These are phyloP conservation scores for Alternaria hordeiaustralica DNA, from an alignment of 2,329 filamentous ascomycete genomes.

Conservation along the genomic window DNA sequence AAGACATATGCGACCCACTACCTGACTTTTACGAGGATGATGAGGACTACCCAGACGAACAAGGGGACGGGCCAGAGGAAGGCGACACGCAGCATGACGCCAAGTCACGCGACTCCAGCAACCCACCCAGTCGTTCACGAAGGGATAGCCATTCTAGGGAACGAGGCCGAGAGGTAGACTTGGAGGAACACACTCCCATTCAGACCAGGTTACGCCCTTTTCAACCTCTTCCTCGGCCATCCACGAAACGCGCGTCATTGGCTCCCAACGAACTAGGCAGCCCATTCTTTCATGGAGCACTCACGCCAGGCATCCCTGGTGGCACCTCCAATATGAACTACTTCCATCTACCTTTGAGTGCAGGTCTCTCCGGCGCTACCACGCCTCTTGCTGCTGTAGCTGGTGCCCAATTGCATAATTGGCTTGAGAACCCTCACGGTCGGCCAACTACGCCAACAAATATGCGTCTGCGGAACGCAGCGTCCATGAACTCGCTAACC, in stretches of 20 bases:
- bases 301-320: constrained; percentile 68
- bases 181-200: constrained; percentile 21
- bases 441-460: constrained; percentile 44
- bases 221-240: constrained; percentile 34
- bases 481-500: constrained; percentile 56
- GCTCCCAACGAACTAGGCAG: constrained; percentile 46
- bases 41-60: constrained; percentile 66
- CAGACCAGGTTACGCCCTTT: constrained; percentile 31
- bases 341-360: constrained; percentile 78
- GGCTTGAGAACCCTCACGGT: constrained; percentile 49
- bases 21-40: constrained; percentile 95
- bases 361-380: constrained; percentile 74
- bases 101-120: constrained; percentile 29
- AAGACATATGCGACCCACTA: constrained; percentile 94
- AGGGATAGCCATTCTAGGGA: constrained; percentile 39
- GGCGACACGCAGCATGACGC: constrained; percentile 27
- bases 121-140: constrained; percentile 42
- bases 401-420: constrained; percentile 68
- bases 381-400: constrained; percentile 82
- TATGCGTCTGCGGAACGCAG: constrained; percentile 45
- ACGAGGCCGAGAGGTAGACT: constrained; percentile 24
- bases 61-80: constrained; percentile 53
- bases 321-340: constrained; percentile 81
- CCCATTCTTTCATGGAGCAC: constrained; percentile 49
- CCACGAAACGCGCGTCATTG: constrained; percentile 36